Evolutionary conservation across 2,329 filamentous ascomycete genomes (phyloP), one percentile per base, ranked within the genome.

Genomic region (Gyromitra esculenta): DNA sequence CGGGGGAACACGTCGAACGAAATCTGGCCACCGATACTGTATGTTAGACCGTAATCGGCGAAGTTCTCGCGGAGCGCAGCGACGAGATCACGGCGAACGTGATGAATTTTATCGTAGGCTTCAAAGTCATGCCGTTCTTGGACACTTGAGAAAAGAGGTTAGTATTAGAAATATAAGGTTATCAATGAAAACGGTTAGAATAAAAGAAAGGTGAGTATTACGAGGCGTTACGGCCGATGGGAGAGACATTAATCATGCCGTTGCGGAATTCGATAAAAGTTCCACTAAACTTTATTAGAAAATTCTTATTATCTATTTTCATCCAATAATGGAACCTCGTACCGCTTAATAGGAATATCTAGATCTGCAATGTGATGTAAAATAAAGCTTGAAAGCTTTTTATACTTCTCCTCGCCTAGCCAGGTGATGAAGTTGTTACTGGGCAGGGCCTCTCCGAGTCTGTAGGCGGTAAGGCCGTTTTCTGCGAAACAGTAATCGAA

Each of bases 401-500:
- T 93, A 87, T 94, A 96, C 81, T 88, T 87, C 21, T 86, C 86
- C 87, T 99, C 94, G 79, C 96, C 96, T 79, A 98, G 87, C 91
- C 91, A 97, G 81, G 89, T 84, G 86, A 98, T 97, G 89, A 98
- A 99, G 85, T 89, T 93, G 85, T 91, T 91, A 82, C 89, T 90
- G 0, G 91, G 87, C 74, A 98, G 89, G 71, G 88, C 87, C 83
- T 90, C 85, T 81, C 95, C 96, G 82, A 94, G 85, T 82, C 94
- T 93, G 87, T 88, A 97, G 56, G 95, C 96, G 1, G 92, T 96
- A 80, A 99, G 89, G 9, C 96, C 96, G 85, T 99, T 99, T 87
- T 99, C 96, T 75, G 94, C 87, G 86, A 99, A 99, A 89, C 92
- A 96, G 86, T 93, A 99, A 87, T 99, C 96, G 87, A 99, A 99